Base-by-base conservation (phyloP, 2,329 filamentous ascomycete genomes). In the Thelonectria rubi region DNA sequence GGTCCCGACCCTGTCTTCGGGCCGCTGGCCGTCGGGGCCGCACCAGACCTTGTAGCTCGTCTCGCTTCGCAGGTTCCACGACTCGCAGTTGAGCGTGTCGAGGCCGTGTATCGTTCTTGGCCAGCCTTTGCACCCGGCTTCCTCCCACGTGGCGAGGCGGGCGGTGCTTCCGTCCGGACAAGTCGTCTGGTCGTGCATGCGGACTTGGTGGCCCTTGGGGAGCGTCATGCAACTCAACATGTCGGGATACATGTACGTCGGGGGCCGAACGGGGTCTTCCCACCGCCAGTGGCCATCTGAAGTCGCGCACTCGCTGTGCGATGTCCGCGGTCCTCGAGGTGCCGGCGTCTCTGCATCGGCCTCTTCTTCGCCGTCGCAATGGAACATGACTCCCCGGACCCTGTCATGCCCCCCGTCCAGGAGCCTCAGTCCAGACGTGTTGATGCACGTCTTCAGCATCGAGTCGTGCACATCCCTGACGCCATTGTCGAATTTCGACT, bases 31-130 rank as follows among this genome's bases (percentile, higher is more conserved):
- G 8, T 58, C 47, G 11, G 47, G 7, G 4, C 5, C 30, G 30
- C 55, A 58, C 55, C 55, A 58, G 11, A 58, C n/a, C 55, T 39
- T 58, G 39, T 58, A 58, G 18, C 55, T 58, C 15, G 47, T 51
- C 18, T 51, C 26, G 5, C 26, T 37, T 2, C 9, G 18, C 15
- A 51, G 18, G 15, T 58, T 17, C 55, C 47, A 58, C 30, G 3
- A 18, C 15, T 46, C n/a, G 47, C 55, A 58, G 39, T 58, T 58
- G 10, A 58, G 47, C 9, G 26, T 51, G 40, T 58, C 40, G 9
- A 52, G 7, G 18, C 8, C 40, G 15, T 52, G 18, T 15, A 58
- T 58, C 20, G 9, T 50, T 20, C 39, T 58, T 8, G 55, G 55
- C 55, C 47, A 58, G 47, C 30, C 20, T 3, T 15, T 3, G 18